Conservation (phyloP, 2,329 filamentous ascomycete species). For the Aspergillus luchuensis region DNA sequence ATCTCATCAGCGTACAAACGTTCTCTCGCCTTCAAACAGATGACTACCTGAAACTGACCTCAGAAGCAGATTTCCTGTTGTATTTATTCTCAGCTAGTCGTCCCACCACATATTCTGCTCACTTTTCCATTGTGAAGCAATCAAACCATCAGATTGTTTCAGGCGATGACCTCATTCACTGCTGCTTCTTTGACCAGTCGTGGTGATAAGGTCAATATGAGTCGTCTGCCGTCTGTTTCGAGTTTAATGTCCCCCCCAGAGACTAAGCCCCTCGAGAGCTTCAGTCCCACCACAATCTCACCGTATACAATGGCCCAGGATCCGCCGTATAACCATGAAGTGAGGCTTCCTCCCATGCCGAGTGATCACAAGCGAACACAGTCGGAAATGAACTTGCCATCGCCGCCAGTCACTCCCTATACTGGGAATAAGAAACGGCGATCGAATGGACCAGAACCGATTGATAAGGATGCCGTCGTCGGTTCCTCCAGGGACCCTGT, state of each 20-base stretch:
- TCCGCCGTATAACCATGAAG: conserved; percentile 30
- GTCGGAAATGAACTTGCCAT: conserved; percentile 48
- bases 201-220: conserved; percentile 39
- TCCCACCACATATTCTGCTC: neutral
- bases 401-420: conserved; percentile 50
- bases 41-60: conserved; percentile 2
- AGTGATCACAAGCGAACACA: conserved; percentile 44
- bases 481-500: conserved; percentile 42
- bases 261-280: conserved; percentile 55
- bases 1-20: conserved; percentile 13
- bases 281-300: conserved; percentile 33
- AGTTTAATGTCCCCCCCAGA: conserved; percentile 52
- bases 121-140: neutral
- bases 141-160: neutral
- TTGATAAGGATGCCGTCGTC: conserved; percentile 31
- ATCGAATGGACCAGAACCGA: conserved; percentile 36
- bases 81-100: neutral
- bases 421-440: conserved; percentile 44
- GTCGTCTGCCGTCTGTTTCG: conserved; percentile 45
- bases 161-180: conserved; percentile 33
- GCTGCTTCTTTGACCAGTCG: conserved; percentile 25
- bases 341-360: conserved; percentile 46
- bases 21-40: neutral
- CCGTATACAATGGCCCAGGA: conserved; percentile 34
- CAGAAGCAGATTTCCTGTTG: conserved; percentile 1